Conservation (phyloP, 768 basidiomycete species). For the Psilocybe cubensis region DNA sequence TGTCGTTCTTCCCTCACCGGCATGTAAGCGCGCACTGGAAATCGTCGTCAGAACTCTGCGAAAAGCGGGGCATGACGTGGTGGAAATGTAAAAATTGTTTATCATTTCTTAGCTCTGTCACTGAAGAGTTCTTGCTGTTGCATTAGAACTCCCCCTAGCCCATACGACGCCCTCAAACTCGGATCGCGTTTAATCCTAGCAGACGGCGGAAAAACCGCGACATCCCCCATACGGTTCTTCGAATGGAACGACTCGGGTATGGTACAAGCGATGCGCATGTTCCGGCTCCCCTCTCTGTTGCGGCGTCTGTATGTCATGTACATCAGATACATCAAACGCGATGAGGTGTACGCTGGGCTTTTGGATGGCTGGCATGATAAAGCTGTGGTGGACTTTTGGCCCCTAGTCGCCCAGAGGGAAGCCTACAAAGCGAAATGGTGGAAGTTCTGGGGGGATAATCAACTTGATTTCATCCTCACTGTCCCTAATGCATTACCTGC, state of each 20-base stretch:
- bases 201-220: slow-evolving; percentile 48
- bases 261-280: slow-evolving; percentile 36
- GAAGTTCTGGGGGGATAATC: slow-evolving; percentile 40
- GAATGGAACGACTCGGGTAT: slow-evolving; percentile 57
- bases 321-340: slow-evolving; percentile 52
- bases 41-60: slow-evolving; percentile 46
- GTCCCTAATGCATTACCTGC: slow-evolving; percentile 63
- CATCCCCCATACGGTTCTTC: slow-evolving; percentile 35
- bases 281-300: slow-evolving; percentile 50
- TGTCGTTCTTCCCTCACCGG: slow-evolving; percentile 60
- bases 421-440: slow-evolving; percentile 46
- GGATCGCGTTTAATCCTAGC: slow-evolving; percentile 56
- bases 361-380: slow-evolving; percentile 51
- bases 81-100: slow-evolving; percentile 43
- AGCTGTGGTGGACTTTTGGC: slow-evolving; percentile 47
- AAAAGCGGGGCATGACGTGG: slow-evolving; percentile 51
- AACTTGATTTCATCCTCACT: slow-evolving; percentile 61
- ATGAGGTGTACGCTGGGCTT: slow-evolving; percentile 56
- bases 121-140: slow-evolving; percentile 22
- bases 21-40: slow-evolving; percentile 57
- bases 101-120: not conserved
- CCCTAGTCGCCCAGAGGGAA: slow-evolving; percentile 50
- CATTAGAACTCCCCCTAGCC: slow-evolving; percentile 39
- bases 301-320: slow-evolving; percentile 54
- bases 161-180: slow-evolving; percentile 54